Evolutionary conservation across 176 grass and related monocot species (phyloP).

Genomic region (Cenchrus americanus): DNA sequence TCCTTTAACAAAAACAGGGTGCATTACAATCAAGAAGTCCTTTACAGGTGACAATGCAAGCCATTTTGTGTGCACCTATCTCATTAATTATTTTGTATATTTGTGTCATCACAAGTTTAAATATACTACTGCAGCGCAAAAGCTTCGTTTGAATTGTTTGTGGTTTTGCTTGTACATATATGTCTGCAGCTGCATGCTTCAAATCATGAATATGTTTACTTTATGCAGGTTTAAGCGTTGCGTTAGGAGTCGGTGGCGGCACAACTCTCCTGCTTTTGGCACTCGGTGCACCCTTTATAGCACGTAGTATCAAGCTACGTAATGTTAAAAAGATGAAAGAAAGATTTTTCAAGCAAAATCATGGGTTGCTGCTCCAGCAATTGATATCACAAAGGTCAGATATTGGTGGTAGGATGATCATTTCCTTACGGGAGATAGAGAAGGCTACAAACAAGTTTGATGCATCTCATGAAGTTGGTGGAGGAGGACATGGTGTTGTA

Average conservation of each 20-base stretch:
- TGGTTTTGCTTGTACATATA: no score
- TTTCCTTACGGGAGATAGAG: slow-evolving; percentile 52
- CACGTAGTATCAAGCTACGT: slow-evolving; percentile 29
- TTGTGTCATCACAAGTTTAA: not conserved
- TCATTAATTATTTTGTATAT: no score
- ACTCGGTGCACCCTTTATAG: slow-evolving; percentile 32
- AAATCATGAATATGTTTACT: no score
- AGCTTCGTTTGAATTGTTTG: no score
- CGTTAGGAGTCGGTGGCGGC: slow-evolving; percentile 34
- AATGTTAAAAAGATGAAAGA: slow-evolving; percentile 30
- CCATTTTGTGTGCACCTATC: no score
- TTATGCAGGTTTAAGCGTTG: slow-evolving; percentile 34
- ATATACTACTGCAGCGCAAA: no score
- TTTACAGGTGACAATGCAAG: not conserved
- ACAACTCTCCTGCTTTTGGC: slow-evolving; percentile 21
- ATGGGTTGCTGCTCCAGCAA: slow-evolving; percentile 49
- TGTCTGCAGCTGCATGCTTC: no score
- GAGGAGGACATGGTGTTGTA: slow-evolving; percentile 61
- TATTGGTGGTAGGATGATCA: slow-evolving; percentile 59
- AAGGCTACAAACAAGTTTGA: slow-evolving; percentile 64
- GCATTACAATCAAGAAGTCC: not conserved
- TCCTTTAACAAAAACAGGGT: not conserved
- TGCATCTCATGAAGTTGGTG: slow-evolving; percentile 38
- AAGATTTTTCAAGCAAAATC: slow-evolving; percentile 62
- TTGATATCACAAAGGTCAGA: slow-evolving; percentile 43